Conservation (phyloP, 2,329 filamentous ascomycete species). For the Metarhizium anisopliae region DNA sequence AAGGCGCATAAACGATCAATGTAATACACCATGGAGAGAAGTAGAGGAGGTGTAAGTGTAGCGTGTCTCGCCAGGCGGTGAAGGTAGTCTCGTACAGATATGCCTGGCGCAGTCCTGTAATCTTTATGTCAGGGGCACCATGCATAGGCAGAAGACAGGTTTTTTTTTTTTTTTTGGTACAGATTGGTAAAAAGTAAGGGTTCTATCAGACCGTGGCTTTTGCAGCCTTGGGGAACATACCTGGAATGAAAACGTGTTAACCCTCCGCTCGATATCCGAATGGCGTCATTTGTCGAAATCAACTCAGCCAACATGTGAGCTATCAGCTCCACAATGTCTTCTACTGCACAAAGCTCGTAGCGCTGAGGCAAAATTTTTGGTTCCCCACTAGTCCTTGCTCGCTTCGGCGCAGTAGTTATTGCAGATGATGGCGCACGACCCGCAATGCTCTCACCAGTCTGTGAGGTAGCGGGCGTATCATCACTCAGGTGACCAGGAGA, state of each 20-base stretch:
- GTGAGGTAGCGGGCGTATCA: background rate
- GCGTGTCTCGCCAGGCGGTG: constrained; percentile 89
- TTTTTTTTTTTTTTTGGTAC: background rate
- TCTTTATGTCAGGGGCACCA: background rate
- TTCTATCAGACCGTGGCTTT: background rate
- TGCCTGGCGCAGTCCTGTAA: constrained; percentile 60
- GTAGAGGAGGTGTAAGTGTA: constrained; percentile 81
- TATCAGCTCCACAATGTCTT: constrained; percentile 84
- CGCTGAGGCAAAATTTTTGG: constrained; percentile 56
- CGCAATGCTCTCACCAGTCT: background rate
- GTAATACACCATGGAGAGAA: constrained; percentile 99
- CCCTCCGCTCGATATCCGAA: constrained; percentile 63
- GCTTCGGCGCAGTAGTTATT: constrained; percentile 32
- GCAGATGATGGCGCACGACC: background rate
- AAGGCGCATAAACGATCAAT: constrained; percentile 89
- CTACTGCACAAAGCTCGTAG: constrained; percentile 75
- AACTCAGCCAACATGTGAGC: constrained; percentile 93
- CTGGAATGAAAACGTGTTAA: constrained; percentile 93
- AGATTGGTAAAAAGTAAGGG: background rate
- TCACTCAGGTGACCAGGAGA: constrained; percentile 11
- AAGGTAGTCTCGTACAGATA: constrained; percentile 90
- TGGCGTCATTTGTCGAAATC: constrained; percentile 87
- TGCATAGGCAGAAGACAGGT: background rate
- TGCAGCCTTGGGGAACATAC: constrained; percentile 32
- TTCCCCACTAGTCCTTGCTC: constrained; percentile 39